Conservation (phyloP, 257 asterid species). For the Nicotiana undulata region DNA sequence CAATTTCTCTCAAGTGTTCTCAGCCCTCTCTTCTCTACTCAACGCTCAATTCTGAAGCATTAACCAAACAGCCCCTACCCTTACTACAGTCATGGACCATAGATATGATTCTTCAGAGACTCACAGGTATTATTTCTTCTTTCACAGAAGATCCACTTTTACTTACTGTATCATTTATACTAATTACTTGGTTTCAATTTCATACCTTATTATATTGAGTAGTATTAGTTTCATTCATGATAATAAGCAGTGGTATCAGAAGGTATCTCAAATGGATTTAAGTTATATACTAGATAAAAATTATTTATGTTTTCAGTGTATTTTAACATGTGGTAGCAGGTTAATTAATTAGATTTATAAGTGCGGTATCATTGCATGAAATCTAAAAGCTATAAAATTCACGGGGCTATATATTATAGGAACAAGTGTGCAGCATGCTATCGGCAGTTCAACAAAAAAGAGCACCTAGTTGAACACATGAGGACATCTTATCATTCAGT, state of each 20-base stretch:
- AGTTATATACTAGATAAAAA: neutral
- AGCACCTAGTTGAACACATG: constrained; percentile 92
- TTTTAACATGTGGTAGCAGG: too few species aligned
- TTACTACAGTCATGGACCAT: constrained; percentile 39
- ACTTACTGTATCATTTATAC: too few species aligned
- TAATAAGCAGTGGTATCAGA: neutral
- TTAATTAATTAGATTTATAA: too few species aligned
- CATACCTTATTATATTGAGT: neutral
- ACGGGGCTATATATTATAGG: constrained; percentile 27
- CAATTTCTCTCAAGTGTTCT: constrained; percentile 16
- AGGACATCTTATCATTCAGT: constrained; percentile 69
- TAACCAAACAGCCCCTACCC: neutral
- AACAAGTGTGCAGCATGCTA: constrained; percentile 94
- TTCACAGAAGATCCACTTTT: neutral
- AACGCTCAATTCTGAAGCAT: neutral
- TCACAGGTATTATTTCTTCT: constrained; percentile 24
- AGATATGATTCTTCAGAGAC: constrained; percentile 46
- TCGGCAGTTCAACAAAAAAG: constrained; percentile 81
- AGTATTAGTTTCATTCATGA: neutral
- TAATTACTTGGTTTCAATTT: too few species aligned
- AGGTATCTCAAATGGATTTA: neutral
- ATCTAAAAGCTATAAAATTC: neutral
- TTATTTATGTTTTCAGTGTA: neutral
- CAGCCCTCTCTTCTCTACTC: neutral
- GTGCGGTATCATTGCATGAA: too few species aligned